These are phyloP conservation scores for Orbilia ellipsospora DNA, from an alignment of 2,329 filamentous ascomycete species.

Conservation along the genomic window DNA sequence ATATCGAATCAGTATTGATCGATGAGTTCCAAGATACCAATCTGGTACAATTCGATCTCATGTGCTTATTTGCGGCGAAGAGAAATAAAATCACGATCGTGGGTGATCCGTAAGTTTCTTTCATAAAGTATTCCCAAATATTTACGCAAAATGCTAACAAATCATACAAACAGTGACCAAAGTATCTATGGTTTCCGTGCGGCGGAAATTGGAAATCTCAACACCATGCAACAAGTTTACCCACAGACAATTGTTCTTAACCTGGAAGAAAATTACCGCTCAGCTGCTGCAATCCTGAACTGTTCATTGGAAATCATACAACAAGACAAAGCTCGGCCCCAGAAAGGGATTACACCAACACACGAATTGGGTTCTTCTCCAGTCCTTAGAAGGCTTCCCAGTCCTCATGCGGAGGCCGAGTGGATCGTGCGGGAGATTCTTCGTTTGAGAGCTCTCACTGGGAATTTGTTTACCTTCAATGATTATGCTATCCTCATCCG, in stretches of 20 bases:
- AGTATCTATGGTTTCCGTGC: slow-evolving; percentile 97
- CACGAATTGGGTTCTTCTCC: slow-evolving; percentile 83
- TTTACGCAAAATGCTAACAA: background rate
- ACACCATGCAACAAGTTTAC: slow-evolving; percentile 79
- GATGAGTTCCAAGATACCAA: slow-evolving; percentile 99
- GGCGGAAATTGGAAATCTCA: slow-evolving; percentile 89
- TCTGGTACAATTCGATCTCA: slow-evolving; percentile 91
- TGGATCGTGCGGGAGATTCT: slow-evolving; percentile 91
- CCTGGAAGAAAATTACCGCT: slow-evolving; percentile 93
- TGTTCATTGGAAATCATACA: slow-evolving; percentile 87
- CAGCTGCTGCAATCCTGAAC: slow-evolving; percentile 83
- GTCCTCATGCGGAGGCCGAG: slow-evolving; percentile 77
- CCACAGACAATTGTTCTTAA: slow-evolving; percentile 82
- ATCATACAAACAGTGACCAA: slow-evolving; percentile 70
- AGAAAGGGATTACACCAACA: slow-evolving; percentile 81
- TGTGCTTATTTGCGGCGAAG: slow-evolving; percentile 82
- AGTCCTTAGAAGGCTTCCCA: slow-evolving; percentile 79
- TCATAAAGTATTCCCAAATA: background rate
- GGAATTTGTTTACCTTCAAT: slow-evolving; percentile 75
- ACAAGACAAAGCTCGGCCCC: slow-evolving; percentile 82
- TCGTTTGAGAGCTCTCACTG: slow-evolving; percentile 76
- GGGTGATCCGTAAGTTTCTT: slow-evolving; percentile 74
- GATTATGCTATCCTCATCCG: slow-evolving; percentile 90
- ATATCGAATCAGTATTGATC: slow-evolving; percentile 89
- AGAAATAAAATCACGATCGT: slow-evolving; percentile 88